Base-by-base conservation (phyloP, 1,139 yeast species). In the Pichia sp. region DNA sequence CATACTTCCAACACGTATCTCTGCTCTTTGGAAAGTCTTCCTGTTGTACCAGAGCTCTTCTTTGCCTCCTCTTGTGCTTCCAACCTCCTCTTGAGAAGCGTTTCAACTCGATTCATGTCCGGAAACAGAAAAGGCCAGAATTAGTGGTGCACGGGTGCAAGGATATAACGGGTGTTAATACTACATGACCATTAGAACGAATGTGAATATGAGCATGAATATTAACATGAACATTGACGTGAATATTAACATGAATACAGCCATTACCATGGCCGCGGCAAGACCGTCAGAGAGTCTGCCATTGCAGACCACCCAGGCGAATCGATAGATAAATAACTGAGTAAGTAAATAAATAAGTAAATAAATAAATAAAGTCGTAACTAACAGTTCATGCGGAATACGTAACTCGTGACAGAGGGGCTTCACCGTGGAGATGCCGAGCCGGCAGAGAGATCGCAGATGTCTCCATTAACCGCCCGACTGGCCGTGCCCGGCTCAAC, bases 1-100 rank as follows among this genome's bases (percentile, higher is more conserved):
- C 97, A 90, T 90, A 5, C 15, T 36, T 13, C 3, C 40, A 13
- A 6, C 13, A 36, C 40, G 6, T 5, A 4, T 7, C 15, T 11
- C 15, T 15, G 10, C 40, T 30, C 1, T 7, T 4, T 42, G 7
- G 19, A 16, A 8, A 10, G 38, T 16, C 10, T 23, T 15, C 23
- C 8, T 15, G 31, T n/a, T 7, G 11, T 16, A 4, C 26, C 19
- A 41, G n/a, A 10, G 29, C 31, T 42, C n/a, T 15, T 36, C 40
- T 15, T 11, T 11, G 40, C 40, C 40, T 36, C 40, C 40, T 19
- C 23, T 19, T 19, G 23, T 19, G 23, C 23, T 3, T 19, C 23
- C 23, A 19, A 4, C n/a, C 15, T 13, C 15, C 15, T 36, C 15
- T 15, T 36, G n/a, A 6, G n/a, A 5, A 13, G 40, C n/a, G 40